Conservation (phyloP, 805 yeast species). For the Wickerhamiella dianesei region DNA sequence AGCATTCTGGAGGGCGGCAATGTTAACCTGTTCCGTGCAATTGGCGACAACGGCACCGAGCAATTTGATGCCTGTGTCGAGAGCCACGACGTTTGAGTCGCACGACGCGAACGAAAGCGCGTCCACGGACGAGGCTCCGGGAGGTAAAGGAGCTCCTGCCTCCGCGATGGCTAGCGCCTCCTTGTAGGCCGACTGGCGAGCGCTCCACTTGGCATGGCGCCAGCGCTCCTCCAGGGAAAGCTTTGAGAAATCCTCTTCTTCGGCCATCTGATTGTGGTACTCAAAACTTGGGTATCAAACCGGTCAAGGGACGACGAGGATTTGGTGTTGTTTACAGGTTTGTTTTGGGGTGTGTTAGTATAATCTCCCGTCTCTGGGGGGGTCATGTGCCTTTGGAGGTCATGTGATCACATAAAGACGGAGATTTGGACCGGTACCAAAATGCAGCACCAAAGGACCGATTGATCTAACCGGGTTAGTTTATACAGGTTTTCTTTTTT, state of each 20-base stretch:
- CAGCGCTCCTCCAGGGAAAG: conserved; percentile 57
- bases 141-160: neutral
- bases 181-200: conserved; percentile 64
- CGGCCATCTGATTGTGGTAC: conserved; percentile 26
- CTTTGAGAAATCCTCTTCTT: conserved; percentile 46
- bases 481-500: no score
- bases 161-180: conserved; percentile 30
- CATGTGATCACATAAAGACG: neutral
- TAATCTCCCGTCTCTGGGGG: neutral
- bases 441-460: no score
- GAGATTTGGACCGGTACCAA: no score
- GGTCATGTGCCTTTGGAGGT: neutral
- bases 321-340: neutral
- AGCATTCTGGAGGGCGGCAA: conserved; percentile 22
- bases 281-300: no score
- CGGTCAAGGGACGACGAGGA: no score
- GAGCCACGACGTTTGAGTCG: conserved; percentile 84
- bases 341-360: neutral
- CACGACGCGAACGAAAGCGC: conserved; percentile 42
- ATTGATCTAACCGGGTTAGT: no score
- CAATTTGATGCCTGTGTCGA: conserved; percentile 61
- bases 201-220: conserved; percentile 73
- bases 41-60: conserved; percentile 41
- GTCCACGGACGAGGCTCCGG: conserved; percentile 1
- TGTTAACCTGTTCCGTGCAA: conserved; percentile 34